Evolutionary conservation across 2,329 filamentous ascomycete genomes (phyloP), one percentile per base, ranked within the genome.

Genomic region (Fusarium buharicum): DNA sequence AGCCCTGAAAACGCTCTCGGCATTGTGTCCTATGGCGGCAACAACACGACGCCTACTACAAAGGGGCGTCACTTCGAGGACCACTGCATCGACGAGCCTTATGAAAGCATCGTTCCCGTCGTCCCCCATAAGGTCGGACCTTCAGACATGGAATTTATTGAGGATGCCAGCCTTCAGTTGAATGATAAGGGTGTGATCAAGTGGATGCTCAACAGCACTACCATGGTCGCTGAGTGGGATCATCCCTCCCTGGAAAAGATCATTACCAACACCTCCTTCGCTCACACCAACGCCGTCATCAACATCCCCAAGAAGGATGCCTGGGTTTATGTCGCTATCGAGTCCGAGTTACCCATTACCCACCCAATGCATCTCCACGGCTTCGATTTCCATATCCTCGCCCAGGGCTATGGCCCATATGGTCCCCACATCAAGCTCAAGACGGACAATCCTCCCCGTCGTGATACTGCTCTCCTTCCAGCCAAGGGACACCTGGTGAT

Each of bases 401-500:
- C 68, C 13, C 69, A 73, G 24, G 71, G 70, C 3, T 31, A 46
- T 14, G 70, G 72, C 4, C 53, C 59, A 2, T 73, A 70, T 17
- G 63, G 59, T 6, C 34, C 69, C 13, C 57, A 58, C 4, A 51
- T 67, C 20, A 60, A 53, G 3, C 59, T 67, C 13, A 61, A 70
- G 17, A 55, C 47, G 8, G 36, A 49, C 14, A 85, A 85, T 68
- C 82, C 84, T 1, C 77, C 80, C 18, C 79, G 84, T 7, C 78
- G 84, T 41, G 83, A 86, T 66, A 80, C 81, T 6, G 81, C 82
- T 8, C 77, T 81, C 57, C 75, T 86, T 3, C 78, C 77, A 3
- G 70, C 68, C 3, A 64, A 68, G 22, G 82, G 82, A 0, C 79
- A 81, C 66, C 55, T 84, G 12, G 79, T 83, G 16, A 72, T 85